A percentile compares a stretch with the other conserved stretches of the same genome.
phyloP scores from a whole-genome alignment of 1,284 basidiomycete species.

The Papiliotrema nemorosa region DNA sequence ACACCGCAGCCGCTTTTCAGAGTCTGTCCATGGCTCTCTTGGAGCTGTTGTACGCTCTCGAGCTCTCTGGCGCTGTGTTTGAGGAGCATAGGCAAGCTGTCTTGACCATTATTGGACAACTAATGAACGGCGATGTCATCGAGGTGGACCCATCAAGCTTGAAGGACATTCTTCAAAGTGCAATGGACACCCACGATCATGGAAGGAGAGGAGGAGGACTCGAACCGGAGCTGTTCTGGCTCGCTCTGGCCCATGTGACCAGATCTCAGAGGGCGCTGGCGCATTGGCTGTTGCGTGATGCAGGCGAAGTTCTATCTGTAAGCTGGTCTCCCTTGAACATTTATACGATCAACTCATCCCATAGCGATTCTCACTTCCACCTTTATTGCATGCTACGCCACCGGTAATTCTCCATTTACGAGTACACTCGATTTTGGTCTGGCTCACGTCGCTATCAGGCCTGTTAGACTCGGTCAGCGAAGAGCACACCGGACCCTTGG shows the following conservation, averaged over 20 bases:
- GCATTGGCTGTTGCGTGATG: slow-evolving; percentile 25
- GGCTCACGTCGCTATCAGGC: slow-evolving; percentile 21
- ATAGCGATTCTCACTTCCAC: slow-evolving; percentile 32
- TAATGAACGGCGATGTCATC: slow-evolving; percentile 28
- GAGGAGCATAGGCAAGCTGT: slow-evolving; percentile 23
- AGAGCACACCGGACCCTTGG: too few species aligned
- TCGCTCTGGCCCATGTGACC: slow-evolving; percentile 21
- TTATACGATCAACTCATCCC: neutral
- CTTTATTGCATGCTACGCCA: slow-evolving; percentile 31
- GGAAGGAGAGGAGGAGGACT: slow-evolving; percentile 17
- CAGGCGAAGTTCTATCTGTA: slow-evolving; percentile 21
- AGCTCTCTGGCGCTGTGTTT: slow-evolving; percentile 15
- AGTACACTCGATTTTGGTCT: slow-evolving; percentile 12
- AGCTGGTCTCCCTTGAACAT: slow-evolving; percentile 5
- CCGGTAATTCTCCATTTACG: slow-evolving; percentile 26
- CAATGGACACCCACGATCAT: slow-evolving; percentile 4
- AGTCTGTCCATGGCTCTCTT: slow-evolving; percentile 27
- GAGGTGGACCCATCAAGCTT: slow-evolving; percentile 20
- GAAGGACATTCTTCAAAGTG: neutral
- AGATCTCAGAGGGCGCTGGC: slow-evolving; percentile 22
- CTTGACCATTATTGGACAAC: slow-evolving; percentile 20
- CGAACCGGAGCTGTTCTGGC: slow-evolving; percentile 40
- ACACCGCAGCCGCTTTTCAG: slow-evolving; percentile 27
- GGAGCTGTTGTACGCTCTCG: slow-evolving; percentile 26
- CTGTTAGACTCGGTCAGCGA: slow-evolving; percentile 12